Evolutionary conservation across 768 basidiomycete genomes (phyloP).

Genomic region (Tulasnella sp.): DNA sequence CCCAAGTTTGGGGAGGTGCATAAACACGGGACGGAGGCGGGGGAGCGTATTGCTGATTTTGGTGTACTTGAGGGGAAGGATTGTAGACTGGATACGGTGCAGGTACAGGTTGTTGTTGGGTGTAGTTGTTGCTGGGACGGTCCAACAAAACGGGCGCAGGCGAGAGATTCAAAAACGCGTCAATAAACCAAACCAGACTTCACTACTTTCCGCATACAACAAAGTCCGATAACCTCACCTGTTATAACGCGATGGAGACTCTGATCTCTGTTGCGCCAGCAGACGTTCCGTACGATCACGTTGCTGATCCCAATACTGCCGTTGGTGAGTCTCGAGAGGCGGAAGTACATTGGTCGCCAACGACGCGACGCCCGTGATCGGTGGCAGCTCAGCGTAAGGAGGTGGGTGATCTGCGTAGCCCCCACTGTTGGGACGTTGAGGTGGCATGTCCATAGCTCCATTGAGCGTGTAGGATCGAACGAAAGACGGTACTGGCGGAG

Average conservation of each 20-base stretch:
- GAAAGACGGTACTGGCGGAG: slow-evolving; percentile 52
- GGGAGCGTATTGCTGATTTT: neutral
- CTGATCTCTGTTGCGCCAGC: slow-evolving; percentile 41
- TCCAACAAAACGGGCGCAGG: slow-evolving; percentile 25
- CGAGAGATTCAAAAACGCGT: slow-evolving; percentile 20
- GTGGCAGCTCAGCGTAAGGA: slow-evolving; percentile 60
- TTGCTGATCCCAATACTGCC: slow-evolving; percentile 56
- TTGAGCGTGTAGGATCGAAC: slow-evolving; percentile 11
- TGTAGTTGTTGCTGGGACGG: slow-evolving; percentile 56
- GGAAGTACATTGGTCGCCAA: slow-evolving; percentile 44
- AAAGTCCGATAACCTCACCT: neutral
- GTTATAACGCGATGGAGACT: neutral
- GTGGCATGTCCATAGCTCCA: slow-evolving; percentile 11
- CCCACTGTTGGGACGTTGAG: neutral
- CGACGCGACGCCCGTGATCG: slow-evolving; percentile 44
- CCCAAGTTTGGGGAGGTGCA: slow-evolving; percentile 37
- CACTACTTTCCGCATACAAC: neutral
- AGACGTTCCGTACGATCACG: slow-evolving; percentile 55
- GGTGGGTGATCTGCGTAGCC: slow-evolving; percentile 32
- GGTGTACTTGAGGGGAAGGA: neutral
- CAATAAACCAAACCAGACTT: slow-evolving; percentile 35
- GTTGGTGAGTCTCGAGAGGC: slow-evolving; percentile 32
- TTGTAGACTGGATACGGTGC: neutral
- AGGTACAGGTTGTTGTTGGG: slow-evolving; percentile 48
- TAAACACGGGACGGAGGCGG: neutral